phyloP scores from a whole-genome alignment of 495 filamentous ascomycete species.

The Daldinia grandis region DNA sequence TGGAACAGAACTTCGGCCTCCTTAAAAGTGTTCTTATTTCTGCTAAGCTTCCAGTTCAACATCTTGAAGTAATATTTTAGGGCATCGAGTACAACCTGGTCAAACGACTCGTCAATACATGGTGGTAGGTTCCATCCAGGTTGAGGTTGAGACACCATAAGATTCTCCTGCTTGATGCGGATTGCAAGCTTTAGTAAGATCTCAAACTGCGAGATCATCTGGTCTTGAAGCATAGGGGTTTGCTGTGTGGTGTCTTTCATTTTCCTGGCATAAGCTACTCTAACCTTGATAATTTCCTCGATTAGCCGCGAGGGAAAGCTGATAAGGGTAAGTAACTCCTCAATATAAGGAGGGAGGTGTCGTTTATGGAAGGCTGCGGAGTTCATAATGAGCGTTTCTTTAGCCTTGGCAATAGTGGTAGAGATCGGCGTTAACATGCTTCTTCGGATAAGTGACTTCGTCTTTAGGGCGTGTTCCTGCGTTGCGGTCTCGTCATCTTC shows the following conservation, averaged over 20 bases:
- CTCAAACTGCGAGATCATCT: conserved; percentile 97
- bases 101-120: conserved; percentile 96
- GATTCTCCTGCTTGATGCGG: conserved; percentile 88
- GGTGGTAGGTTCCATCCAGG: conserved; percentile 94
- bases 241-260: conserved; percentile 90
- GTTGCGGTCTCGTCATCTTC: conserved; percentile 63
- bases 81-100: conserved; percentile 92
- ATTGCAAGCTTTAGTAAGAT: conserved; percentile 90
- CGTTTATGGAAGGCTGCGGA: conserved; percentile 85
- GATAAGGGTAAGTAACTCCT: conserved; percentile 92
- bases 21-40: conserved; percentile 99
- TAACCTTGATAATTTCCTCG: conserved; percentile 93
- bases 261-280: conserved; percentile 89
- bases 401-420: conserved; percentile 89
- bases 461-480: conserved; percentile 47
- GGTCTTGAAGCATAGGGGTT: conserved; percentile 89
- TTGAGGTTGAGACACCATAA: conserved; percentile 82
- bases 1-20: conserved; percentile 97
- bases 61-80: conserved; percentile 98
- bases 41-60: conserved; percentile 94
- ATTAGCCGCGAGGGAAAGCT: conserved; percentile 96
- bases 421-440: conserved; percentile 88
- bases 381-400: conserved; percentile 88
- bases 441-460: conserved; percentile 52
- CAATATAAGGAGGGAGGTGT: conserved; percentile 95